Percentiles rank a stretch among this genome's conserved stretches.
Conservation (phyloP, 2,329 filamentous ascomycete species). For the Aspergillus sp. region DNA sequence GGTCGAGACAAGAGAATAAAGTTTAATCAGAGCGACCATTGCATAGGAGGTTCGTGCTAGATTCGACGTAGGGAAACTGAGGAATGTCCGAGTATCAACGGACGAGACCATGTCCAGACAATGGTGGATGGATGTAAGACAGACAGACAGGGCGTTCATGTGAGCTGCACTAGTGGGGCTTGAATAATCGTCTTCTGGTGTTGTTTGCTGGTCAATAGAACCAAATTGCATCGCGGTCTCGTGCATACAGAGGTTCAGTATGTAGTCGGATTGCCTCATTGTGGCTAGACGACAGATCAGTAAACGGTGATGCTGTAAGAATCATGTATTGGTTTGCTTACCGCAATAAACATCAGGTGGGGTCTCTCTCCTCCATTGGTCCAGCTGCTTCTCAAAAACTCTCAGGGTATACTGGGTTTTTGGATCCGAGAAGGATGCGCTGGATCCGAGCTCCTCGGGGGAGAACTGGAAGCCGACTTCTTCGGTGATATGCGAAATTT, state of each 20-base stretch:
- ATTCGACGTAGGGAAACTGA: constrained; percentile 64
- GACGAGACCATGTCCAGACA: constrained; percentile 62
- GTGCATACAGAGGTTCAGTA: constrained; percentile 68
- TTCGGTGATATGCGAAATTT: constrained; percentile 60
- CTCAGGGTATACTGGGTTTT: constrained; percentile 62
- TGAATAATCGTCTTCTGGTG: constrained; percentile 16
- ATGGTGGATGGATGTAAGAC: constrained; percentile 61
- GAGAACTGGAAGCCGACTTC: constrained; percentile 64
- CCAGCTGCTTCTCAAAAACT: constrained; percentile 61
- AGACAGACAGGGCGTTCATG: constrained; percentile 63
- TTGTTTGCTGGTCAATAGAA: constrained; percentile 42
- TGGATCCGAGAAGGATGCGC: constrained; percentile 53
- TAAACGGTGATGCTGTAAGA: too few species aligned
- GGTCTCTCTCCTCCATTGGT: constrained; percentile 55
- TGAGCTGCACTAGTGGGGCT: constrained; percentile 53
- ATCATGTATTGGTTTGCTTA: constrained; percentile 33
- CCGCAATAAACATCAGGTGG: constrained; percentile 51
- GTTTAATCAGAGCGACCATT: constrained; percentile 67
- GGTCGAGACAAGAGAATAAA: constrained; percentile 63
- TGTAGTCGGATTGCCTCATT: constrained; percentile 59
- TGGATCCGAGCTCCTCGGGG: constrained; percentile 58
- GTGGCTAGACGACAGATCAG: constrained; percentile 42
- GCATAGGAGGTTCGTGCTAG: constrained; percentile 69
- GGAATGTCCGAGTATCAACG: constrained; percentile 56
- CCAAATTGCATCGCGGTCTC: constrained; percentile 68